Percentiles rank a stretch among this genome's conserved stretches.
Conservation (phyloP, 441 rosid species). For the Biscutella auriculata region DNA sequence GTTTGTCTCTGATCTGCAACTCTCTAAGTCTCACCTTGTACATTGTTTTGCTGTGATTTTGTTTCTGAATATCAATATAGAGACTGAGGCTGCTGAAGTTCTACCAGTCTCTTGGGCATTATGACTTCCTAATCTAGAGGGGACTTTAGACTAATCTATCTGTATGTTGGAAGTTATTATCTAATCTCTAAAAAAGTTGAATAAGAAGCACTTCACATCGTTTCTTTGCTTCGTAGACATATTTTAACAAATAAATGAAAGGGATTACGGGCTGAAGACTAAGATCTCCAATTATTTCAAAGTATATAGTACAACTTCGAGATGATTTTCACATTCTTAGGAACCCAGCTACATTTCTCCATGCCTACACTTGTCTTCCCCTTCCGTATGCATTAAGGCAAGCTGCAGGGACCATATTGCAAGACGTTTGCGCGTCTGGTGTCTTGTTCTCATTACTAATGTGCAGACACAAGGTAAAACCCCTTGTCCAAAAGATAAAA, state of each 20-base stretch:
- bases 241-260: neutral
- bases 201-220: neutral
- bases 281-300: neutral
- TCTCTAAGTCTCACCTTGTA: neutral
- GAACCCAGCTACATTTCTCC: slow-evolving; percentile 93
- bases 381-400: slow-evolving; percentile 80
- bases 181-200: neutral
- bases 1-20: slow-evolving; percentile 33
- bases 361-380: slow-evolving; percentile 97
- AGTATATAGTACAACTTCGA: neutral
- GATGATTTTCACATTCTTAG: slow-evolving; percentile 23
- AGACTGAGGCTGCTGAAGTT: neutral
- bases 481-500: neutral
- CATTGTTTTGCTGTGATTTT: neutral
- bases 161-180: neutral
- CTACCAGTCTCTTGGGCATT: neutral
- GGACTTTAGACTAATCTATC: neutral
- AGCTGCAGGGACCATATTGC: slow-evolving; percentile 85
- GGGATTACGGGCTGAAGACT: neutral
- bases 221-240: neutral
- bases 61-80: neutral
- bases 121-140: neutral
- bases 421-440: slow-evolving; percentile 89
- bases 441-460: slow-evolving; percentile 82
- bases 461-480: slow-evolving; percentile 79